Percentiles rank a stretch among this genome's conserved stretches.
These are phyloP conservation scores for Fusarium nurragi DNA, from an alignment of 2,329 filamentous ascomycete species.

Conservation along the genomic window DNA sequence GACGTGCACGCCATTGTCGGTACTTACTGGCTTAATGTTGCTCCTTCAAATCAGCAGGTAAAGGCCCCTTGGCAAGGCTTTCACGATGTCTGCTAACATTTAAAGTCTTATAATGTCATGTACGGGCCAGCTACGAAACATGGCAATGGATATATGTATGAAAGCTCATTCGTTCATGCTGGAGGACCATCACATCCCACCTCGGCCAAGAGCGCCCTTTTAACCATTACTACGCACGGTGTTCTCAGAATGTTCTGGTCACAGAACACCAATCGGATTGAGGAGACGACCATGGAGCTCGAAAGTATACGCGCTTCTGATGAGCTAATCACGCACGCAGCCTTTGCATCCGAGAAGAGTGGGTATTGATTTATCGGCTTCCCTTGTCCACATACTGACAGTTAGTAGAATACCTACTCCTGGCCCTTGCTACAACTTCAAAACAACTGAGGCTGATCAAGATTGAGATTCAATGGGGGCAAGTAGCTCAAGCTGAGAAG, in stretches of 20 bases:
- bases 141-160: conserved; percentile 73
- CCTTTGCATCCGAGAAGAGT: conserved; percentile 80
- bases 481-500: conserved; percentile 62
- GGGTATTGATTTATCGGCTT: conserved; percentile 36
- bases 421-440: conserved; percentile 74
- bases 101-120: conserved; percentile 55
- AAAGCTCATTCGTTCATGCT: conserved; percentile 71
- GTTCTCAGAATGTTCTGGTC: conserved; percentile 80
- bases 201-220: conserved; percentile 74
- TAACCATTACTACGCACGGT: conserved; percentile 80
- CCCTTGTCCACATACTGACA: conserved; percentile 38
- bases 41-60: conserved; percentile 56
- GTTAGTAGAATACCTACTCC: conserved; percentile 62
- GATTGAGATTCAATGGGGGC: conserved; percentile 77
- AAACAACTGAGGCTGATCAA: conserved; percentile 79
- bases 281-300: conserved; percentile 77
- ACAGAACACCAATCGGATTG: conserved; percentile 76
- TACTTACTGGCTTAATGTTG: conserved; percentile 82
- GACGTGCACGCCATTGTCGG: conserved; percentile 83
- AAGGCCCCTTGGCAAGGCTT: neutral
- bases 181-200: conserved; percentile 79
- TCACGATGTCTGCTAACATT: neutral
- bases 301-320: conserved; percentile 77
- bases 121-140: conserved; percentile 72
- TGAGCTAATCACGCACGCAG: conserved; percentile 82